Percentiles rank a stretch among this genome's conserved stretches.
These are phyloP conservation scores for Pythium phragmitis DNA, from an alignment of 352 stramenopile genomes.

Conservation along the genomic window DNA sequence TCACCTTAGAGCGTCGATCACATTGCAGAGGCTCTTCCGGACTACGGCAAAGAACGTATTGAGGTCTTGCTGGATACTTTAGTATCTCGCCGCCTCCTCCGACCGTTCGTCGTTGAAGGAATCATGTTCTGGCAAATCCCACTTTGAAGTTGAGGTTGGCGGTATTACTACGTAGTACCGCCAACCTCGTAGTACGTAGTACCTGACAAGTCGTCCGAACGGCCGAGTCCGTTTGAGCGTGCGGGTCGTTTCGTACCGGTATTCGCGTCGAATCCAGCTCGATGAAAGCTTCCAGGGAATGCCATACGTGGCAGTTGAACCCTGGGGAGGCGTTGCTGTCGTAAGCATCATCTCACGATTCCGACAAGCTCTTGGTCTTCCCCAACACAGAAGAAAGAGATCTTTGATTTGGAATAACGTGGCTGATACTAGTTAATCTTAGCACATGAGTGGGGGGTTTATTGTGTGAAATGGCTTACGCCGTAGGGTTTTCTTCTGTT, in stretches of 20 bases:
- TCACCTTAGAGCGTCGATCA: slow-evolving; percentile 60
- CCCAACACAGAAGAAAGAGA: not conserved
- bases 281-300: slow-evolving; percentile 3
- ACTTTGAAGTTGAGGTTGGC: slow-evolving; percentile 24
- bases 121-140: slow-evolving; percentile 84
- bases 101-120: slow-evolving; percentile 81
- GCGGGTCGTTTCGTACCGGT: not conserved
- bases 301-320: slow-evolving; percentile 21
- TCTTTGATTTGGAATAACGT: no score
- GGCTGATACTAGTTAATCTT: not conserved
- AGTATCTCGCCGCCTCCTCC: slow-evolving; percentile 69
- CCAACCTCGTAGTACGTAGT: no score
- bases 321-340: not conserved
- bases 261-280: not conserved
- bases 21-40: slow-evolving; percentile 61
- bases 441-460: not conserved
- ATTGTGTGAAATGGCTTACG: slow-evolving; percentile 9
- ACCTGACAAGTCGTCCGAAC: not conserved
- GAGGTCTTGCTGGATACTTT: slow-evolving; percentile 78
- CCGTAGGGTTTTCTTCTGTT: not conserved
- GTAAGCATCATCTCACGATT: not conserved
- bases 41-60: slow-evolving; percentile 69
- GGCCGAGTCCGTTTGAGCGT: not conserved
- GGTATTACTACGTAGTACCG: no score
- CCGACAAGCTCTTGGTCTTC: not conserved